Evolutionary conservation across 2,329 filamentous ascomycete species (phyloP).

Genomic region (Penicillium fuscoglaucum): DNA sequence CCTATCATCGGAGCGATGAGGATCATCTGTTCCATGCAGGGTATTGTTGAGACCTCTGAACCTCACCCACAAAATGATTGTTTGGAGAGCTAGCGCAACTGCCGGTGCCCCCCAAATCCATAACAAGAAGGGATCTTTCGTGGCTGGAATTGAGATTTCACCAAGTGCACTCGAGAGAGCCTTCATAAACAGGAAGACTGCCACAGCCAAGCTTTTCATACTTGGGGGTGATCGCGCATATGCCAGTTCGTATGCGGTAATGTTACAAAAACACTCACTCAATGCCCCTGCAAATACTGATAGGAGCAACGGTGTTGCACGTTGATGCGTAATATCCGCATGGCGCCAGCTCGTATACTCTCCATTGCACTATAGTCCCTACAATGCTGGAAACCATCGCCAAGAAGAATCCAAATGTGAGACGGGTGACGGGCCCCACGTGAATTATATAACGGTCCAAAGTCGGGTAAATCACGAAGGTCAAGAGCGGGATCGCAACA

Average conservation of each 20-base stretch:
- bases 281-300: constrained; percentile 46
- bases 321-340: constrained; percentile 45
- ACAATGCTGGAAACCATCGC: too few species aligned
- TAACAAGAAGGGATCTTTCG: constrained; percentile 50
- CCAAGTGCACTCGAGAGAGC: constrained; percentile 43
- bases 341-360: constrained; percentile 48
- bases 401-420: too few species aligned
- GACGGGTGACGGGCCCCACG: too few species aligned
- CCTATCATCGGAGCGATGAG: neutral
- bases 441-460: too few species aligned
- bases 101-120: constrained; percentile 53
- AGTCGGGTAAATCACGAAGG: too few species aligned
- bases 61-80: constrained; percentile 50
- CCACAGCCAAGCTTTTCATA: constrained; percentile 47
- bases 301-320: constrained; percentile 41
- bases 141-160: constrained; percentile 46
- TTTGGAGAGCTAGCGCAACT: constrained; percentile 51
- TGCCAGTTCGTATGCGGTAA: constrained; percentile 49
- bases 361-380: neutral
- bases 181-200: constrained; percentile 45
- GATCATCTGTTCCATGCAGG: neutral
- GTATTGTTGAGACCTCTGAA: constrained; percentile 49
- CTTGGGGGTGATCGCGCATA: constrained; percentile 45
- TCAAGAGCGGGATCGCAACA: too few species aligned
- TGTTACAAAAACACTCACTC: constrained; percentile 45